Base-by-base conservation (phyloP, 805 yeast genomes). In the Candida orba region DNA sequence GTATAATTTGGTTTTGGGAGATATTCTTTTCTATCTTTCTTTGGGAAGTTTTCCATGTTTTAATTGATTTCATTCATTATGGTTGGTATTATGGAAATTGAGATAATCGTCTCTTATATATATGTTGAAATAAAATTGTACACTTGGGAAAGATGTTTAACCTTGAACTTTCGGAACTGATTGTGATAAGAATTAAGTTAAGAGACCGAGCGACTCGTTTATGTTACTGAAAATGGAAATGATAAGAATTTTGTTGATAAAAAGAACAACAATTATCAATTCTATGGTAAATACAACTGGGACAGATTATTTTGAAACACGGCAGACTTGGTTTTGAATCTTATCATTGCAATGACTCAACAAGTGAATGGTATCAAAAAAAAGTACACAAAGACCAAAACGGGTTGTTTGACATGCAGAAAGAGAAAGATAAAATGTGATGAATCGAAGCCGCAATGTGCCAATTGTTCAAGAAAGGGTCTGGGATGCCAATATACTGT, bases 371-470 rank as follows among this genome's bases (percentile, higher is more conserved):
- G 6, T n/a, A 7, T 31, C 6, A 36, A 36, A 20, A 15, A 9
- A 17, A 36, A 36, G 27, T 25, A 15, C 23, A 36, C 39, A 15
- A 36, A 36, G 23, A 54, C 49, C 1, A 42, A 50, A 31, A 56
- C 52, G 2, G 60, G 60, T 2, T 56, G 60, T 18, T 20, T 52
- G 8, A 52, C 54, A 2, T 56, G 60, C 39, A 55, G 57, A n/a
- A 51, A 48, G 36, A 46, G 60, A 42, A 41, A 53, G 24, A 52
- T 54, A 33, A 56, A 56, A 23, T 56, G 60, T 40, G 60, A 56
- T 39, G 60, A 56, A 31, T 37, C 44, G 12, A 50, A 54, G 34
- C 58, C 58, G 25, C 40, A 35, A 8, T 56, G 60, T 24, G 17
- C 23, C 6, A 49, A 49, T 35, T 56, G 60, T 39, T 44, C 41